phyloP scores from a whole-genome alignment of 73 alveolate species.

The Strombidium stylifer region DNA sequence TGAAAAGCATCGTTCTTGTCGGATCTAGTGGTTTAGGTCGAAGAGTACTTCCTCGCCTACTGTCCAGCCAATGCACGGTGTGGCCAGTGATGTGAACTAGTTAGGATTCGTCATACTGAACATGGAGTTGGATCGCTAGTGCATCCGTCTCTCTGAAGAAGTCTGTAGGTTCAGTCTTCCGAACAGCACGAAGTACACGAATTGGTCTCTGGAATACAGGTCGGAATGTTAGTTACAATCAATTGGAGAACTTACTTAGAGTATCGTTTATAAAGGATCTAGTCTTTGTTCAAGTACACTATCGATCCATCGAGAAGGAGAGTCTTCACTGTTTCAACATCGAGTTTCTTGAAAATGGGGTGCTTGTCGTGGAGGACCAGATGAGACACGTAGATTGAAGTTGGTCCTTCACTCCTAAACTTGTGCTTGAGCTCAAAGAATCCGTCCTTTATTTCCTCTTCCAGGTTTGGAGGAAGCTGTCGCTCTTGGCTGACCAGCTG shows the following conservation, averaged over 20 bases:
- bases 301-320: conserved; percentile 9
- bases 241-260: too few species aligned
- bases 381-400: conserved; percentile 33
- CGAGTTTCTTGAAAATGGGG: conserved; percentile 28
- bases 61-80: conserved; percentile 42
- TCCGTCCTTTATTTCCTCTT: conserved; percentile 41
- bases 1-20: conserved; percentile 21
- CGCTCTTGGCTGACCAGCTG: conserved; percentile 24
- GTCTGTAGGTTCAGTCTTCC: too few species aligned
- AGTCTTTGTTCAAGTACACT: conserved; percentile 16
- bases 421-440: conserved; percentile 35
- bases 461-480: conserved; percentile 21
- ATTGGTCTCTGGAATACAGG: too few species aligned
- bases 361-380: conserved; percentile 41
- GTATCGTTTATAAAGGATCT: conserved; percentile 15
- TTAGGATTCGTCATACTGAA: too few species aligned
- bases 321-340: conserved; percentile 16
- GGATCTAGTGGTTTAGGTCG: conserved; percentile 17
- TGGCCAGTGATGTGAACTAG: too few species aligned
- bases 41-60: conserved; percentile 38
- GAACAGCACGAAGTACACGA: conserved; percentile 30
- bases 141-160: too few species aligned
- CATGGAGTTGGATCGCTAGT: too few species aligned
- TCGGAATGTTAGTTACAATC: too few species aligned
- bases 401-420: conserved; percentile 5